Evolutionary conservation across 164 flowering plant genomes (phyloP).

Genomic region (Piper betle): DNA sequence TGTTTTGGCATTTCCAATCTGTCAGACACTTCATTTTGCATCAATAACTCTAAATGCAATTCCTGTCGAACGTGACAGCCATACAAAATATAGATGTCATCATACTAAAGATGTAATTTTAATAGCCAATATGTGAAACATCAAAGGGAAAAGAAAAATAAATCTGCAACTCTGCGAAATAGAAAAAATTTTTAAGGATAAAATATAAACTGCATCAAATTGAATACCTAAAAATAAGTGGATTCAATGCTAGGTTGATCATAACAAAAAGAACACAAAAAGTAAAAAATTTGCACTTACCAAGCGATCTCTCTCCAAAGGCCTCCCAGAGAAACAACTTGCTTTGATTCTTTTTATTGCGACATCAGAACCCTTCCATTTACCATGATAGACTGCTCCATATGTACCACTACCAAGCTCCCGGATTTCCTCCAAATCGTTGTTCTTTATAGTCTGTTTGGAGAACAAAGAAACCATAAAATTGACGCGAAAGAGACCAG

Average conservation of each 20-base stretch:
- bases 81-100: too few species aligned
- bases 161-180: too few species aligned
- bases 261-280: background rate
- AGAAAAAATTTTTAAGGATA: too few species aligned
- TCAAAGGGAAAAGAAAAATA: too few species aligned
- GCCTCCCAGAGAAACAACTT: slow-evolving; percentile 95
- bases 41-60: too few species aligned
- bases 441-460: slow-evolving; percentile 74
- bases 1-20: too few species aligned
- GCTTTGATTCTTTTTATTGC: slow-evolving; percentile 97
- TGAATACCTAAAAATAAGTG: too few species aligned
- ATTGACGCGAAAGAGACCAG: background rate
- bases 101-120: too few species aligned
- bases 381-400: slow-evolving; percentile 94
- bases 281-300: slow-evolving; percentile 21
- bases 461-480: background rate
- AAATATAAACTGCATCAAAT: too few species aligned
- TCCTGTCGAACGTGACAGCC: too few species aligned
- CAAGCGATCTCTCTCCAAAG: slow-evolving; percentile 94
- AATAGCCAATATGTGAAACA: too few species aligned
- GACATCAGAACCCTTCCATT: slow-evolving; percentile 99
- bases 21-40: too few species aligned
- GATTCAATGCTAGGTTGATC: background rate
- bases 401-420: slow-evolving; percentile 94
- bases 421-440: slow-evolving; percentile 89